Percentiles rank a stretch among this genome's conserved stretches.
These are phyloP conservation scores for Fusarium azukiicola DNA, from an alignment of 2,329 filamentous ascomycete genomes.

Conservation along the genomic window DNA sequence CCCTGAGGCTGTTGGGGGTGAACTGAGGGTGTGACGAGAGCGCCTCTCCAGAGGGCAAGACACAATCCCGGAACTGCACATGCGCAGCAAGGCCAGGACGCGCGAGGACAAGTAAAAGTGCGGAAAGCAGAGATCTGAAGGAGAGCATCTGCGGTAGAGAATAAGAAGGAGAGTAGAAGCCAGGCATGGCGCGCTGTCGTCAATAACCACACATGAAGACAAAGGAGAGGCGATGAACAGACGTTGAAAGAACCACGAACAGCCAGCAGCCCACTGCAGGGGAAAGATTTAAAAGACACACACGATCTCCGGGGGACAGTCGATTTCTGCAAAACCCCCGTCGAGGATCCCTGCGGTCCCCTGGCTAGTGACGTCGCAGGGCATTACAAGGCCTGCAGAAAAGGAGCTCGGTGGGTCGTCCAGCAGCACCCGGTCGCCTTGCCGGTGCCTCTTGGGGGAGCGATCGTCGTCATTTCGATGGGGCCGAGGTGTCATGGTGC, in stretches of 20 bases:
- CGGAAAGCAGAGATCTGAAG: slow-evolving; percentile 13
- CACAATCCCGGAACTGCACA: slow-evolving; percentile 40
- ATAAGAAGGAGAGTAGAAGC: not conserved
- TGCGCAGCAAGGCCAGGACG: slow-evolving; percentile 35
- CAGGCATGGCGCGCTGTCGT: not conserved
- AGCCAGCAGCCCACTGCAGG: not conserved
- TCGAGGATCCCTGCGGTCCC: not conserved
- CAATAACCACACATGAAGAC: slow-evolving; percentile 14
- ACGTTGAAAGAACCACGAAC: not conserved
- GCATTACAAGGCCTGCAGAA: slow-evolving; percentile 22
- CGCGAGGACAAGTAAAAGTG: slow-evolving; percentile 21
- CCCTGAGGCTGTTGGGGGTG: slow-evolving; percentile 15
- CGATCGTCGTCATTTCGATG: slow-evolving; percentile 23
- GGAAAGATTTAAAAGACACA: slow-evolving; percentile 6
- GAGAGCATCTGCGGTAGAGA: slow-evolving; percentile 22
- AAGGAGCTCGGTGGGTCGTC: not conserved
- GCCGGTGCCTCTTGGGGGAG: slow-evolving; percentile 1
- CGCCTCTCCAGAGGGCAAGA: slow-evolving; percentile 11
- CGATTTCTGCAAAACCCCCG: slow-evolving; percentile 20
- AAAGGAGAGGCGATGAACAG: slow-evolving; percentile 22
- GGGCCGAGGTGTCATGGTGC: not conserved
- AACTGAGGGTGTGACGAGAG: slow-evolving; percentile 33
- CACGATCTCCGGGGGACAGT: slow-evolving; percentile 6
- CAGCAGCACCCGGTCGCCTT: slow-evolving; percentile 1
- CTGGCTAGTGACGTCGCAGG: slow-evolving; percentile 17